phyloP scores from a whole-genome alignment of 208 protist genomes.

The Herpetomonas samuelpessoai region DNA sequence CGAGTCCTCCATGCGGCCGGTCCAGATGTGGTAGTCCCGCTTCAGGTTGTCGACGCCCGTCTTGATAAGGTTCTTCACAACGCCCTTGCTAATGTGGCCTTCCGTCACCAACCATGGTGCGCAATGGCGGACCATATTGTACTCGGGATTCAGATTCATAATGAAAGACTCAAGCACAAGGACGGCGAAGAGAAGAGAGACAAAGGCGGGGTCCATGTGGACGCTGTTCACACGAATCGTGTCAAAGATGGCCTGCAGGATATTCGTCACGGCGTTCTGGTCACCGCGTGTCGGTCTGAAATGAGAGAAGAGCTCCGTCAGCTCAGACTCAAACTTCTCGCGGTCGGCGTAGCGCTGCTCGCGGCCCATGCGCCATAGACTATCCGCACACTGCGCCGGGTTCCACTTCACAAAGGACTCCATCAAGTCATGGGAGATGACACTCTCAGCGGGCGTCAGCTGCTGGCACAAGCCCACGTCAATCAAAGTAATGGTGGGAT shows the following conservation, averaged over 20 bases:
- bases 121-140: conserved; percentile 89
- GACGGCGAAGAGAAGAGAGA: conserved; percentile 88
- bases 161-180: conserved; percentile 91
- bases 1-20: conserved; percentile 56
- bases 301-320: conserved; percentile 59
- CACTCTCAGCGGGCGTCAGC: conserved; percentile 56
- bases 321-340: conserved; percentile 47
- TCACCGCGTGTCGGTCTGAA: conserved; percentile 71
- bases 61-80: conserved; percentile 81
- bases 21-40: conserved; percentile 50
- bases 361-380: conserved; percentile 65
- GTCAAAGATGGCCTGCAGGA: conserved; percentile 86
- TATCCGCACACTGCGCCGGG: conserved; percentile 48
- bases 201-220: conserved; percentile 88
- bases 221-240: conserved; percentile 72
- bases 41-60: conserved; percentile 56
- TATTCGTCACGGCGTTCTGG: conserved; percentile 72
- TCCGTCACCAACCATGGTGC: conserved; percentile 88
- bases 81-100: conserved; percentile 76
- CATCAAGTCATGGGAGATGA: conserved; percentile 69
- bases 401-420: conserved; percentile 91
- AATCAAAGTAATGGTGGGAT: conserved; percentile 80
- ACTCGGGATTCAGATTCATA: conserved; percentile 90
- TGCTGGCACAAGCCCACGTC: conserved; percentile 90
- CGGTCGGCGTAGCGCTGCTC: conserved; percentile 52